Evolutionary conservation across 2,329 filamentous ascomycete species (phyloP).

Genomic region (Exserohilum turcica): DNA sequence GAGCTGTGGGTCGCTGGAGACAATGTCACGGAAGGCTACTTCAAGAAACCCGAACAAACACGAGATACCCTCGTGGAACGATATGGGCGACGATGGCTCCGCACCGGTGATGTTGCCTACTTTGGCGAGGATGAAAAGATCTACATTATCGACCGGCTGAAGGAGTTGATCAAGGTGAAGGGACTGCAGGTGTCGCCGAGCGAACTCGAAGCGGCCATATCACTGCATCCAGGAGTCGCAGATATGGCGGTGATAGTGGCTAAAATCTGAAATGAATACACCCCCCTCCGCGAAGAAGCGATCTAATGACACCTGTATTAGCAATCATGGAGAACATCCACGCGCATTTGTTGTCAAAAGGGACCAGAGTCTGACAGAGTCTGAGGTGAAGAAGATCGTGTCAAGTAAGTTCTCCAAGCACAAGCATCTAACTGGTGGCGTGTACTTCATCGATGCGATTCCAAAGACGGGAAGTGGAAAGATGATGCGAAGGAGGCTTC

Average conservation of each 20-base stretch:
- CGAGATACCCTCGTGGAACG: background rate
- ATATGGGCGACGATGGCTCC: background rate
- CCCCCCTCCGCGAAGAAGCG: no score
- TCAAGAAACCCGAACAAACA: background rate
- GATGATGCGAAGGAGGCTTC: no score
- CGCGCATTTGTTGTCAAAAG: background rate
- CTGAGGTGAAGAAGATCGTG: no score
- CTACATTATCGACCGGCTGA: slow-evolving; percentile 44
- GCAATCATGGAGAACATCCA: background rate
- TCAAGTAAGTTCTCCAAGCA: no score
- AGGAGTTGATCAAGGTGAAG: slow-evolving; percentile 64
- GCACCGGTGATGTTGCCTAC: slow-evolving; percentile 3
- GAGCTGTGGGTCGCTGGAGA: background rate
- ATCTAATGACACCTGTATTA: background rate
- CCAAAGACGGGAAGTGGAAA: background rate
- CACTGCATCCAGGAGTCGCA: slow-evolving; percentile 59
- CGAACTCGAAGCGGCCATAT: slow-evolving; percentile 61
- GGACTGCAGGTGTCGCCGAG: slow-evolving; percentile 65
- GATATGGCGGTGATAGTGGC: slow-evolving; percentile 65
- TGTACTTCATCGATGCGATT: background rate
- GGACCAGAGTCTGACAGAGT: background rate
- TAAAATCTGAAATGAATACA: no score
- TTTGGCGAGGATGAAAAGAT: slow-evolving; percentile 39
- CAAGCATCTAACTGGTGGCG: background rate
- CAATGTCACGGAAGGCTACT: background rate